Evolutionary conservation across 2,329 filamentous ascomycete species (phyloP).

Genomic region (Tolypocladium album): DNA sequence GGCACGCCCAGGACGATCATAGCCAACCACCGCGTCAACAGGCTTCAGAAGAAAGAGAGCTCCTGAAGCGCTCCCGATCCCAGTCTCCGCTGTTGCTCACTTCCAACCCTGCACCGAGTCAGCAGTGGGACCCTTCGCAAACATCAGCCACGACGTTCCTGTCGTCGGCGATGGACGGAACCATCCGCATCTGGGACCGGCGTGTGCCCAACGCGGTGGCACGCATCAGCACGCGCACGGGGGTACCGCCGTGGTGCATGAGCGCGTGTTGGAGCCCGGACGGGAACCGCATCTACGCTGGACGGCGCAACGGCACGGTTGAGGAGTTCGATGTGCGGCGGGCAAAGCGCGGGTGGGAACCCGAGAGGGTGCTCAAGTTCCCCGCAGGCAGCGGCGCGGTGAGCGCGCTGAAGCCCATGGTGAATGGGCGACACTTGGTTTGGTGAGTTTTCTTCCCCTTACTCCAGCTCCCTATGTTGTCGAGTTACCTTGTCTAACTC

Average conservation of each 20-base stretch:
- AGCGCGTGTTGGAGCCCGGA: conserved; percentile 93
- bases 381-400: conserved; percentile 83
- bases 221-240: conserved; percentile 60
- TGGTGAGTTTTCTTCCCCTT: conserved; percentile 39
- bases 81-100: conserved; percentile 13
- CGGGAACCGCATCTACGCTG: conserved; percentile 90
- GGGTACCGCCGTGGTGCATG: conserved; percentile 93
- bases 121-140: conserved; percentile 42
- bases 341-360: conserved; percentile 52
- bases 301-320: conserved; percentile 81
- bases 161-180: conserved; percentile 78
- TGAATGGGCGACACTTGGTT: conserved; percentile 82
- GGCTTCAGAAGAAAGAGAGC: conserved; percentile 3
- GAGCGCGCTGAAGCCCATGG: conserved; percentile 80
- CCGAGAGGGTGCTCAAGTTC: conserved; percentile 74
- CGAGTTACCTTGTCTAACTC: neutral
- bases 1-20: neutral
- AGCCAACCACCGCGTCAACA: neutral
- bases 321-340: conserved; percentile 90
- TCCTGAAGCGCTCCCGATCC: conserved; percentile 11
- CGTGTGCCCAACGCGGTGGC: conserved; percentile 68
- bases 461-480: neutral
- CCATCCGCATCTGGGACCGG: conserved; percentile 86
- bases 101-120: conserved; percentile 3
- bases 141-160: conserved; percentile 74